phyloP scores from a whole-genome alignment of 2,329 filamentous ascomycete species.

The Cordyceps pruinosa region DNA sequence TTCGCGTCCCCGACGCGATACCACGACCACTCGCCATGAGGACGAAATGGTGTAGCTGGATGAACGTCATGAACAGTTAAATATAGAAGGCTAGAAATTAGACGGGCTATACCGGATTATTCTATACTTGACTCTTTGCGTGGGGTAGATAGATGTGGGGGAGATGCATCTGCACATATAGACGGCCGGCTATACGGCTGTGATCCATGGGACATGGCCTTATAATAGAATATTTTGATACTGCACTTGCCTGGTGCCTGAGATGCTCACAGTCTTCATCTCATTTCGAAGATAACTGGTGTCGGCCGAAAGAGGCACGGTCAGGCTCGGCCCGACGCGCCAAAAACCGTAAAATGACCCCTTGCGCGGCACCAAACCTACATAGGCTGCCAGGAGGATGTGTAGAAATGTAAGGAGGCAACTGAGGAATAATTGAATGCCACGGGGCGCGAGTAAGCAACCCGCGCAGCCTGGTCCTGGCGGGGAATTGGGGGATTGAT shows the following conservation, averaged over 20 bases:
- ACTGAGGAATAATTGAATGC: too few relatives aligned
- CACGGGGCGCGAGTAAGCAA: not conserved
- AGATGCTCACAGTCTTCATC: not conserved
- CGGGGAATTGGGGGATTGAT: not conserved
- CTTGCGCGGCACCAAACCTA: too few relatives aligned
- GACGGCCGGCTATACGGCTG: not conserved
- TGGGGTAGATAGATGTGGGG: not conserved
- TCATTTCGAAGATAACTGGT: not conserved
- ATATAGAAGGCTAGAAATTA: not conserved
- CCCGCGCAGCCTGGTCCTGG: not conserved
- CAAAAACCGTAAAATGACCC: not conserved
- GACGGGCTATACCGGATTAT: not conserved
- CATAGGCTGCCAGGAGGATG: too few relatives aligned
- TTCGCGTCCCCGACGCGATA: constrained; percentile 2
- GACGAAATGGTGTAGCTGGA: constrained; percentile 7
- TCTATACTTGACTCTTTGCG: not conserved
- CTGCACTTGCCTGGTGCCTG: not conserved
- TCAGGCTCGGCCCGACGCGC: not conserved
- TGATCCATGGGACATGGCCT: not conserved
- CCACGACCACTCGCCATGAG: constrained; percentile 1
- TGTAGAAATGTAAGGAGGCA: too few relatives aligned
- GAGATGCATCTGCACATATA: not conserved
- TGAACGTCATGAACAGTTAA: not conserved
- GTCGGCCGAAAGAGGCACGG: not conserved
- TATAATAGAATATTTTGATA: not conserved